These are phyloP conservation scores for Lentinus tigrinus DNA, from an alignment of 768 basidiomycete species.

Conservation along the genomic window DNA sequence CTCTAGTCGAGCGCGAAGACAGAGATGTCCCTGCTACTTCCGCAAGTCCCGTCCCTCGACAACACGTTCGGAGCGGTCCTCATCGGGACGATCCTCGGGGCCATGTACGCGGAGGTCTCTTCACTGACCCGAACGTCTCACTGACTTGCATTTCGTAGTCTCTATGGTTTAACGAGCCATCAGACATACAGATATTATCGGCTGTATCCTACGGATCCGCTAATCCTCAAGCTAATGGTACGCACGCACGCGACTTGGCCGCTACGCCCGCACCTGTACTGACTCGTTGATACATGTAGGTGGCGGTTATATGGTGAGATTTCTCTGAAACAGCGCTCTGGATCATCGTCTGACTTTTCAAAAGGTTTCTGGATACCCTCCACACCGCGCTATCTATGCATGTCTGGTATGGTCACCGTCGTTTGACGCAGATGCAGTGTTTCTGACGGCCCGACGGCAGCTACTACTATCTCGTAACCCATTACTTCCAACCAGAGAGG, in stretches of 20 bases:
- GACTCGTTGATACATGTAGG: neutral
- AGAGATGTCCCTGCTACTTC: neutral
- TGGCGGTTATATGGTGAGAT: neutral
- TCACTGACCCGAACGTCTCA: too few relatives aligned
- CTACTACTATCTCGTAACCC: conserved; percentile 1
- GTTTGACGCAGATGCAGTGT: neutral
- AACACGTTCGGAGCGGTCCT: neutral
- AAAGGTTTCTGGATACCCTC: neutral
- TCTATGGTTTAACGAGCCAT: conserved; percentile 1
- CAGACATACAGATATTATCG: neutral
- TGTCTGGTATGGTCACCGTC: neutral
- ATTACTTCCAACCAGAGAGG: neutral
- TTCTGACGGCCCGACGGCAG: neutral
- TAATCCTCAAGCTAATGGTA: neutral
- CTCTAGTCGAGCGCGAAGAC: neutral
- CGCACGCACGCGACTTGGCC: neutral
- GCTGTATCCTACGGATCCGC: neutral
- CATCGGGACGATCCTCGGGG: neutral
- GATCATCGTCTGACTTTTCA: neutral
- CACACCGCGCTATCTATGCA: neutral
- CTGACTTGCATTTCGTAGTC: neutral
- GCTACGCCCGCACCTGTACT: neutral
- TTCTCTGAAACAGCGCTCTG: neutral
- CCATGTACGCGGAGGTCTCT: neutral
- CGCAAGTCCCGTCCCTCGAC: neutral